phyloP scores from a whole-genome alignment of 805 yeast genomes.

The Metschnikowia lachancei region DNA sequence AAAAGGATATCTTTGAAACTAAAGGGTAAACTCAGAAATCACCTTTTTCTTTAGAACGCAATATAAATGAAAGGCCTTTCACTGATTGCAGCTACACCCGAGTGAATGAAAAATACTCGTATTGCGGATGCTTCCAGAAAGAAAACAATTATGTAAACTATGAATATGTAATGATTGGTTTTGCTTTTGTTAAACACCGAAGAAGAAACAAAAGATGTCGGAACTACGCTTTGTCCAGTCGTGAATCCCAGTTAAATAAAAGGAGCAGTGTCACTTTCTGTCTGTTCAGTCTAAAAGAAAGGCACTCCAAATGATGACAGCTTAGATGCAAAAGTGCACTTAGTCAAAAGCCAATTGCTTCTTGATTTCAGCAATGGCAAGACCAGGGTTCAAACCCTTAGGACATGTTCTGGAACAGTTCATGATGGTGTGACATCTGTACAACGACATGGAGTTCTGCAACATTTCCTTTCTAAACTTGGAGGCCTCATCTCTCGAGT shows the following conservation, averaged over 20 bases:
- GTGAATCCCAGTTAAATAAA: neutral
- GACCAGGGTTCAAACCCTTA: constrained; percentile 97
- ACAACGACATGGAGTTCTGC: constrained; percentile 94
- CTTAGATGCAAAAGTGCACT: constrained; percentile 2
- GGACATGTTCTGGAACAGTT: constrained; percentile 98
- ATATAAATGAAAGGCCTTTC: too few relatives aligned
- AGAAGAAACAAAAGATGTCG: too few relatives aligned
- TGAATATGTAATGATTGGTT: too few relatives aligned
- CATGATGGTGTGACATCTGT: constrained; percentile 99
- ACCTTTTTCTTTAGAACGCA: too few relatives aligned
- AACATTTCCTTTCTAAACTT: constrained; percentile 78
- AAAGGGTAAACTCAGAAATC: too few relatives aligned
- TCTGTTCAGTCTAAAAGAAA: neutral
- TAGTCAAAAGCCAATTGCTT: constrained; percentile 82
- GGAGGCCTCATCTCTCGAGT: constrained; percentile 92
- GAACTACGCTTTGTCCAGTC: neutral
- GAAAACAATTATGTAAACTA: too few relatives aligned
- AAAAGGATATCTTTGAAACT: too few relatives aligned
- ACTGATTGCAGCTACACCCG: too few relatives aligned
- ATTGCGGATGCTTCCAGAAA: too few relatives aligned
- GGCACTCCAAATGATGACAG: neutral
- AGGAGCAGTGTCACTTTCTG: neutral
- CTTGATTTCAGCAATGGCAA: constrained; percentile 95
- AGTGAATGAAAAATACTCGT: too few relatives aligned
- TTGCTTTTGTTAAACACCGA: too few relatives aligned